Conservation (phyloP, 164 flowering plant genomes). For the Aristolochia fimbriata region DNA sequence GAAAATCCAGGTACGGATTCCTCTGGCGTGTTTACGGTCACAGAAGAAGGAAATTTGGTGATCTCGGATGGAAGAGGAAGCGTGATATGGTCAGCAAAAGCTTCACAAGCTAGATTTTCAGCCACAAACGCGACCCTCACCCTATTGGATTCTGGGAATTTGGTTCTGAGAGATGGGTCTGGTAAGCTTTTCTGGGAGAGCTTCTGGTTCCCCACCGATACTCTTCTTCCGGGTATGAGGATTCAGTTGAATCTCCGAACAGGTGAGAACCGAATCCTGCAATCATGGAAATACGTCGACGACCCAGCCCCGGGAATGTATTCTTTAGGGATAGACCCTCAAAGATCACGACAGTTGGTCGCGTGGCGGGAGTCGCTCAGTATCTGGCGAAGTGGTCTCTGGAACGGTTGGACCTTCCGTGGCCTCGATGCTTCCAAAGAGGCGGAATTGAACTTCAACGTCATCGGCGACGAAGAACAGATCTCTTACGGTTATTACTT, state of each 20-base stretch:
- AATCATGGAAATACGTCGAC: slow-evolving; percentile 27
- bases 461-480: neutral
- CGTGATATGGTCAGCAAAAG: neutral
- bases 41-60: slow-evolving; percentile 2
- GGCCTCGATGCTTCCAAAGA: neutral
- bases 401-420: slow-evolving; percentile 2
- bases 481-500: slow-evolving; percentile 2
- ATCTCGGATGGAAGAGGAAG: neutral
- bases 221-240: slow-evolving; percentile 21
- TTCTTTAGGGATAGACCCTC: slow-evolving; percentile 7
- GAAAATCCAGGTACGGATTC: slow-evolving; percentile 2
- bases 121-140: neutral
- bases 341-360: neutral
- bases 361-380: neutral
- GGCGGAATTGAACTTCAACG: neutral
- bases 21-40: neutral
- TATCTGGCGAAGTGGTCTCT: slow-evolving; percentile 1
- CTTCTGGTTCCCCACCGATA: slow-evolving; percentile 6
- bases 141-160: slow-evolving; percentile 7
- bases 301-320: slow-evolving; percentile 27
- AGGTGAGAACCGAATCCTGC: slow-evolving; percentile 10
- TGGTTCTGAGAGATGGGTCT: slow-evolving; percentile 1
- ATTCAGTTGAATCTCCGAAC: slow-evolving; percentile 9
- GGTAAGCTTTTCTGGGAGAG: slow-evolving; percentile 6
- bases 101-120: neutral